Evolutionary conservation across 2,329 filamentous ascomycete genomes (phyloP).

Genomic region (Aspergillus tamarii): DNA sequence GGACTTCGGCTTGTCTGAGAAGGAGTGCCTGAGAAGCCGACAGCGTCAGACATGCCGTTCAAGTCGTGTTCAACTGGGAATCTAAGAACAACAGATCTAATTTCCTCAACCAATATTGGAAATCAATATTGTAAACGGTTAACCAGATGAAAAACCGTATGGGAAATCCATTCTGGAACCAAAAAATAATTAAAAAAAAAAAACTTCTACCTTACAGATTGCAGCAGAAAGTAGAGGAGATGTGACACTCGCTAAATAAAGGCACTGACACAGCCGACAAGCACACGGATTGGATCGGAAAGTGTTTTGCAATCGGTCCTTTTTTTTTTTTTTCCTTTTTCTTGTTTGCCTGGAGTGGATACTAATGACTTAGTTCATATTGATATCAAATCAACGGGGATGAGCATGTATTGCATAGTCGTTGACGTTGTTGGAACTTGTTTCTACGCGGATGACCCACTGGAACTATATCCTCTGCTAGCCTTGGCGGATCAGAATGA

Average conservation of each 20-base stretch:
- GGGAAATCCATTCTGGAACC: too few species aligned
- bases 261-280: slow-evolving; percentile 1
- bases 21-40: background rate
- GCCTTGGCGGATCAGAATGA: slow-evolving; percentile 10
- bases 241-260: background rate
- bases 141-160: background rate
- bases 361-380: background rate
- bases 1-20: slow-evolving; percentile 3
- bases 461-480: slow-evolving; percentile 2
- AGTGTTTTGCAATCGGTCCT: background rate
- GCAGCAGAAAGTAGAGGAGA: background rate
- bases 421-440: slow-evolving; percentile 10
- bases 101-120: background rate
- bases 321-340: background rate
- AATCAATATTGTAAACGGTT: background rate
- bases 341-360: background rate
- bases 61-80: background rate
- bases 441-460: slow-evolving; percentile 12
- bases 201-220: background rate
- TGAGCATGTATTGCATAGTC: slow-evolving; percentile 6
- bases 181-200: background rate
- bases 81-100: background rate
- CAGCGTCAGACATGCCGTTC: background rate
- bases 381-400: slow-evolving; percentile 3
- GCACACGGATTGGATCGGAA: background rate